phyloP scores from a whole-genome alignment of 441 rosid genomes.

The Jatropha multifida region DNA sequence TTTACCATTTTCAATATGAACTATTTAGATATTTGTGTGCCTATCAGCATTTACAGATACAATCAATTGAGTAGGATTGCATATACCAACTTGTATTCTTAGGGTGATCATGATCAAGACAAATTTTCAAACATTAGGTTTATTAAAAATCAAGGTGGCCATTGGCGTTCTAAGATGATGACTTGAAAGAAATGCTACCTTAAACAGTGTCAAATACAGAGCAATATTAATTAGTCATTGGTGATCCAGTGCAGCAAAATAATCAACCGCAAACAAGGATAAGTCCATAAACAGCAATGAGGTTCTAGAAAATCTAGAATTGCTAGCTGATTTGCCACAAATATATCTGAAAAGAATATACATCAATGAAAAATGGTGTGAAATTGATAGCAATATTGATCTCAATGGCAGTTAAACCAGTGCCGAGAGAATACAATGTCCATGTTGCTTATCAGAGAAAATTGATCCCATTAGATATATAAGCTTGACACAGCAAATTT shows the following conservation, averaged over 20 bases:
- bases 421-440: neutral
- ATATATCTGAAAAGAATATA: neutral
- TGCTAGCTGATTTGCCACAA: neutral
- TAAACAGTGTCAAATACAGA: neutral
- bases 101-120: neutral
- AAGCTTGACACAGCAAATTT: too few relatives aligned
- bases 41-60: neutral
- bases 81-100: neutral
- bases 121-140: neutral
- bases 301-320: neutral
- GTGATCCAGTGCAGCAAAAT: neutral
- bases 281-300: neutral
- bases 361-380: neutral
- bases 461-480: neutral
- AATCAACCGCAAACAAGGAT: neutral
- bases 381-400: neutral
- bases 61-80: neutral
- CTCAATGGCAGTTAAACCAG: neutral
- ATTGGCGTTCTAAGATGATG: neutral
- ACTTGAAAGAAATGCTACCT: constrained; percentile 2
- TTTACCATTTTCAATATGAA: neutral
- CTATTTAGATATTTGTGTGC: neutral
- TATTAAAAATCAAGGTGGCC: neutral
- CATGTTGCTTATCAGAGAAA: neutral
- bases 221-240: neutral